These are phyloP conservation scores for Torrubiellomyces zombiae DNA, from an alignment of 2,329 filamentous ascomycete species.

Conservation along the genomic window DNA sequence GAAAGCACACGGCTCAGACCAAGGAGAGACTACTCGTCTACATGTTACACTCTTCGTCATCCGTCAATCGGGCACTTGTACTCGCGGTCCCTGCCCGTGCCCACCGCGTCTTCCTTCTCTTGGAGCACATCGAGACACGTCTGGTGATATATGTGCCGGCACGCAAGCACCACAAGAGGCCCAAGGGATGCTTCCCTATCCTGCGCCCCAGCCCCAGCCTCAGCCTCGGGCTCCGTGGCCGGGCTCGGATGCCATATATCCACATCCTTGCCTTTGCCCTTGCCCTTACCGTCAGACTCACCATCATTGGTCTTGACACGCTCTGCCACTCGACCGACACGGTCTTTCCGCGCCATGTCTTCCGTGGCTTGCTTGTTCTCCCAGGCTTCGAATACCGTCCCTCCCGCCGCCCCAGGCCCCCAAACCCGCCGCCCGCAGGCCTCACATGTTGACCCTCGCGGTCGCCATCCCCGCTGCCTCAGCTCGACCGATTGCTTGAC, in stretches of 20 bases:
- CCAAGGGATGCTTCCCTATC: constrained; percentile 36
- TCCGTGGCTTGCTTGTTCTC: constrained; percentile 41
- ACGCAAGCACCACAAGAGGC: constrained; percentile 50
- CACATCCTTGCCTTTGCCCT: constrained; percentile 25
- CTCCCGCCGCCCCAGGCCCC: constrained; percentile 65
- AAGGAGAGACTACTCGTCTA: no score
- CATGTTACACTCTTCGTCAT: constrained; percentile 11
- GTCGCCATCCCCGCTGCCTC: constrained; percentile 76
- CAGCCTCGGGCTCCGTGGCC: constrained; percentile 15
- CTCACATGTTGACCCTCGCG: constrained; percentile 74
- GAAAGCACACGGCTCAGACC: neutral
- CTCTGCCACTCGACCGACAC: constrained; percentile 18
- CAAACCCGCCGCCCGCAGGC: constrained; percentile 68
- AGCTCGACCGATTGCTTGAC: constrained; percentile 60
- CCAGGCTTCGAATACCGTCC: constrained; percentile 68
- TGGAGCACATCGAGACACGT: constrained; percentile 51
- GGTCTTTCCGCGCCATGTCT: constrained; percentile 25
- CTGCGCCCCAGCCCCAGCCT: constrained; percentile 6
- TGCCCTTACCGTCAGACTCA: constrained; percentile 18
- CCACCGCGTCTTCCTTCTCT: constrained; percentile 31
- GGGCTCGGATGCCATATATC: constrained; percentile 24
- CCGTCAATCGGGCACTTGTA: constrained; percentile 43
- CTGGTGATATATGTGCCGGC: constrained; percentile 55
- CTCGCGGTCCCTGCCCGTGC: constrained; percentile 28
- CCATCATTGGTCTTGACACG: constrained; percentile 20